Evolutionary conservation across 768 basidiomycete species (phyloP).

Genomic region (Leccinum barrowsii): DNA sequence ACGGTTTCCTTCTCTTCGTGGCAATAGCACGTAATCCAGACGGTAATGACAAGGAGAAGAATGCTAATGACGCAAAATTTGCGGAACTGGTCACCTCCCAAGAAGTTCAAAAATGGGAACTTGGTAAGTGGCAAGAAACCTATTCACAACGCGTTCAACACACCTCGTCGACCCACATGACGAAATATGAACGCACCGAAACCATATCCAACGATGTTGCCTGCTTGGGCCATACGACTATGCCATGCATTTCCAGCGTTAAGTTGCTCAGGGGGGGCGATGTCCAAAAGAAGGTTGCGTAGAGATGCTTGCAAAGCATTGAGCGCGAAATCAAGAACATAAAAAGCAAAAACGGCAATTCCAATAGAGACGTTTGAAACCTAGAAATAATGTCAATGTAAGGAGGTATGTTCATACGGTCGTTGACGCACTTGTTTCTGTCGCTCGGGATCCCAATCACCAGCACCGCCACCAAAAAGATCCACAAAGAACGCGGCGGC

Average conservation of each 20-base stretch:
- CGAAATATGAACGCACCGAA: conserved; percentile 54
- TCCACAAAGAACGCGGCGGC: conserved; percentile 76
- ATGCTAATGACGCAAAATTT: conserved; percentile 92
- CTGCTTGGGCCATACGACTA: conserved; percentile 93
- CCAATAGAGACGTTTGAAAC: conserved; percentile 70
- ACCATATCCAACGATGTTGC: conserved; percentile 92
- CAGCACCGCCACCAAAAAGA: conserved; percentile 66
- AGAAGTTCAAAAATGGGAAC: conserved; percentile 69
- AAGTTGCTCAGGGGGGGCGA: conserved; percentile 85
- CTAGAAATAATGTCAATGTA: conserved; percentile 32
- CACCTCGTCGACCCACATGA: background rate
- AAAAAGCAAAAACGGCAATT: conserved; percentile 88
- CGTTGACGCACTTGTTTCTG: conserved; percentile 48
- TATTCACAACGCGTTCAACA: conserved; percentile 24
- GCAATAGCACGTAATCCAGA: conserved; percentile 83
- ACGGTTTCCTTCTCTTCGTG: conserved; percentile 77
- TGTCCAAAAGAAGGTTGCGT: conserved; percentile 88
- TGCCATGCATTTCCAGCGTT: conserved; percentile 98
- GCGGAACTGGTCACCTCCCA: conserved; percentile 93
- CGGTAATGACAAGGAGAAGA: conserved; percentile 71
- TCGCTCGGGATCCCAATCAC: conserved; percentile 84
- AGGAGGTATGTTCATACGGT: background rate
- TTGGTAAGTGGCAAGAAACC: conserved; percentile 87
- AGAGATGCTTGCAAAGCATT: conserved; percentile 94
- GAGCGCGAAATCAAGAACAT: conserved; percentile 93